A percentile compares a stretch with the other conserved stretches of the same genome.
phyloP scores from a whole-genome alignment of 2,329 filamentous ascomycete species.

The Aspergillus pseudotamarii region DNA sequence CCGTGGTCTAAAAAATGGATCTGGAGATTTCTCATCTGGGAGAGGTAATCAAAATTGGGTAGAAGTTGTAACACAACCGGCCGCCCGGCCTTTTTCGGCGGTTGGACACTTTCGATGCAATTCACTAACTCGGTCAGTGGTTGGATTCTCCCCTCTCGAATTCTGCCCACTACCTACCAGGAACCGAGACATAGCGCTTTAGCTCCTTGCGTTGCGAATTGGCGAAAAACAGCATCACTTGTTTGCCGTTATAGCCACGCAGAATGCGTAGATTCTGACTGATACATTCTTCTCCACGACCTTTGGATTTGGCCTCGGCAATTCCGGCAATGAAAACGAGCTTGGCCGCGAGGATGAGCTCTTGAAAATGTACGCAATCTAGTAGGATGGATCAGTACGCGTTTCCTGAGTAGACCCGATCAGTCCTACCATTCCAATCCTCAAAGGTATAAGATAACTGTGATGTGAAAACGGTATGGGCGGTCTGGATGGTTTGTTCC shows the following conservation, averaged over 20 bases:
- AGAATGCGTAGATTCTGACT: slow-evolving; percentile 48
- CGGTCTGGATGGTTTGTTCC: slow-evolving; percentile 46
- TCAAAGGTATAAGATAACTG: slow-evolving; percentile 48
- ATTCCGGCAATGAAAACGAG: slow-evolving; percentile 46
- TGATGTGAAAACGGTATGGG: slow-evolving; percentile 41
- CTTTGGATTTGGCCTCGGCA: slow-evolving; percentile 47
- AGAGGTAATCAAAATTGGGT: slow-evolving; percentile 46
- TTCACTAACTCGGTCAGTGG: slow-evolving; percentile 31
- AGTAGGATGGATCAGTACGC: slow-evolving; percentile 10
- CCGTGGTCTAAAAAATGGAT: slow-evolving; percentile 44
- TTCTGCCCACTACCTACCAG: slow-evolving; percentile 27
- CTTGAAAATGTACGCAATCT: slow-evolving; percentile 48
- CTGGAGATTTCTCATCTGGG: slow-evolving; percentile 41
- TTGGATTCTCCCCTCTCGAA: background rate
- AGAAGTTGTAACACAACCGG: slow-evolving; percentile 41
- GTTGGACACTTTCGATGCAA: slow-evolving; percentile 41
- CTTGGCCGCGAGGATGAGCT: slow-evolving; percentile 41
- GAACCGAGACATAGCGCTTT: slow-evolving; percentile 46
- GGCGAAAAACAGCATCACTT: slow-evolving; percentile 44
- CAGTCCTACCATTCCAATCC: slow-evolving; percentile 39
- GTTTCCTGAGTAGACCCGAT: background rate
- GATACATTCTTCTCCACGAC: slow-evolving; percentile 49
- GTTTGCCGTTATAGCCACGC: slow-evolving; percentile 37
- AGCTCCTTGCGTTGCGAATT: slow-evolving; percentile 45
- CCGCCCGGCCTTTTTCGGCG: slow-evolving; percentile 41